Percentiles rank a stretch among this genome's conserved stretches.
phyloP scores from a whole-genome alignment of 192 early-diverging fungal species.

The Gaertneriomyces semiglobifer region DNA sequence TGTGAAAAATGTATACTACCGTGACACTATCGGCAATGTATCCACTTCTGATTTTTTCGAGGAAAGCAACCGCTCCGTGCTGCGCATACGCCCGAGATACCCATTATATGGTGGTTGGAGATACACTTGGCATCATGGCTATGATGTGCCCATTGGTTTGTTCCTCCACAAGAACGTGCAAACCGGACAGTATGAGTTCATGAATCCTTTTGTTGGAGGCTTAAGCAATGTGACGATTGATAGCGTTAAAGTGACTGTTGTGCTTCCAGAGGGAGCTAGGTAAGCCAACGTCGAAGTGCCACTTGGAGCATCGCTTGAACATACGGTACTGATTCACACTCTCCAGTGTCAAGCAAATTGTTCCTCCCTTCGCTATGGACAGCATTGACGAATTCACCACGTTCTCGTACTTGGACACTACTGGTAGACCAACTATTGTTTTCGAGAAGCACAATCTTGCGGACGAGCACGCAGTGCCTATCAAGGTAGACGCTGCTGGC shows the following conservation, averaged over 20 bases:
- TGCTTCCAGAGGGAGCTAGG: constrained; percentile 89
- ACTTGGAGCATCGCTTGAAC: background rate
- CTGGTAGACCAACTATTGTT: constrained; percentile 78
- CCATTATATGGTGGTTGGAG: constrained; percentile 97
- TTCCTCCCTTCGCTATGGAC: constrained; percentile 62
- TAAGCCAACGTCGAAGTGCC: constrained; percentile 39
- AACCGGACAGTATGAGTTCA: constrained; percentile 55
- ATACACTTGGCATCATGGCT: constrained; percentile 94
- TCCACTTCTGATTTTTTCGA: constrained; percentile 75
- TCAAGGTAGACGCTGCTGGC: constrained; percentile 19
- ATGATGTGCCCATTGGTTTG: constrained; percentile 66
- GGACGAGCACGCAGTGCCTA: constrained; percentile 53
- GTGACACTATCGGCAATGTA: constrained; percentile 94
- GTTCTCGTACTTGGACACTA: constrained; percentile 86
- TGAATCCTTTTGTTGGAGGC: constrained; percentile 66
- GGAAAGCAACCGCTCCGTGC: constrained; percentile 46
- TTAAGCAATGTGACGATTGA: constrained; percentile 64
- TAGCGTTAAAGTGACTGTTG: constrained; percentile 64
- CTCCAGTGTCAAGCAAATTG: constrained; percentile 1
- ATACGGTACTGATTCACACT: background rate
- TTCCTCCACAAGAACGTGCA: constrained; percentile 58
- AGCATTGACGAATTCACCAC: constrained; percentile 43
- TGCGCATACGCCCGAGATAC: constrained; percentile 86
- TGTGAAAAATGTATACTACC: constrained; percentile 74
- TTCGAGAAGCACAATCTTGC: constrained; percentile 71